phyloP scores from a whole-genome alignment of 2,329 filamentous ascomycete genomes.

The Allantophomopsis lycopodina region DNA sequence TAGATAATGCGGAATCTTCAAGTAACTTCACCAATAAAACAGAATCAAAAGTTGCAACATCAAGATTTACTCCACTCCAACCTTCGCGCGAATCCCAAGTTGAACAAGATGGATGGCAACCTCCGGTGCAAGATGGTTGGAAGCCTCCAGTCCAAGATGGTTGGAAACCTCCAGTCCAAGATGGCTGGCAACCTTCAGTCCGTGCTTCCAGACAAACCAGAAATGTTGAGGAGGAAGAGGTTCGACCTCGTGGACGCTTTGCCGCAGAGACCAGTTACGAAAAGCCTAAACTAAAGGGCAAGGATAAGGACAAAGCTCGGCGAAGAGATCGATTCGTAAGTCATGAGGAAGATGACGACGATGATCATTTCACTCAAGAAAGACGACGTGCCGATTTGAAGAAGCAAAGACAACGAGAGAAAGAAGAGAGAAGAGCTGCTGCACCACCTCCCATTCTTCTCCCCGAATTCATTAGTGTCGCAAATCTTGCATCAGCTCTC shows the following conservation, averaged over 20 bases:
- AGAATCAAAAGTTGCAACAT: too few species aligned
- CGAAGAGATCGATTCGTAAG: constrained; percentile 12
- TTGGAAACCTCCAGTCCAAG: too few species aligned
- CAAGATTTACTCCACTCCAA: too few species aligned
- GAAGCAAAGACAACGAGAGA: constrained; percentile 23
- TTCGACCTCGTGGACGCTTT: neutral
- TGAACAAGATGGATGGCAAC: too few species aligned
- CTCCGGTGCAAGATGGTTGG: too few species aligned
- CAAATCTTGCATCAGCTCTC: constrained; percentile 63
- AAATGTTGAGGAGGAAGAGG: constrained; percentile 1
- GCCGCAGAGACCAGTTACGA: constrained; percentile 4
- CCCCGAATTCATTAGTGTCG: constrained; percentile 86
- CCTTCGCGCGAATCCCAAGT: too few species aligned
- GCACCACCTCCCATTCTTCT: constrained; percentile 54
- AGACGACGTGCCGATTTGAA: constrained; percentile 20
- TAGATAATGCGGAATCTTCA: too few species aligned
- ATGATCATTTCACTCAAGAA: constrained; percentile 4
- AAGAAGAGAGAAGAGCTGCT: constrained; percentile 25
- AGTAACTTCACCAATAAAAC: too few species aligned
- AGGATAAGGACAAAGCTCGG: constrained; percentile 15
- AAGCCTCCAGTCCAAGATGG: too few species aligned
- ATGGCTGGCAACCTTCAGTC: too few species aligned
- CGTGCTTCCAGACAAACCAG: too few species aligned
- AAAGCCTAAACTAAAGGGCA: constrained; percentile 8
- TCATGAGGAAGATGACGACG: constrained; percentile 17